These are phyloP conservation scores for Cryoendolithus antarcticus DNA, from an alignment of 2,329 filamentous ascomycete genomes.

Conservation along the genomic window DNA sequence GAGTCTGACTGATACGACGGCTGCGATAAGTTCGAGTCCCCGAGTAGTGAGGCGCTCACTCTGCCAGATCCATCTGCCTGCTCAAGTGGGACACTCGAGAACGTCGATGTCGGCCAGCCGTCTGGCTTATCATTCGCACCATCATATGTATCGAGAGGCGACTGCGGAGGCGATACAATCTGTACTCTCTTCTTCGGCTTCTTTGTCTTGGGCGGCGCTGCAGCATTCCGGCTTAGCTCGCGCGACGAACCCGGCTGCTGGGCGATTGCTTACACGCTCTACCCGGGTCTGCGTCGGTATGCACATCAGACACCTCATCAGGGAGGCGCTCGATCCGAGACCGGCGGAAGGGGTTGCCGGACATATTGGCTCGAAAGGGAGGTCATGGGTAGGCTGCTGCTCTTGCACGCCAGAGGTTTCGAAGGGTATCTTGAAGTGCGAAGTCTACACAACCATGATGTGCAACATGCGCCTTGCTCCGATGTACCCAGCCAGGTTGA, in stretches of 20 bases:
- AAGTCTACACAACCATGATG: too few relatives aligned
- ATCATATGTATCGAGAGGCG: slow-evolving; percentile 2
- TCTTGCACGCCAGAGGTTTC: too few relatives aligned
- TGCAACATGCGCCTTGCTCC: too few relatives aligned
- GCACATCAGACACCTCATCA: background rate
- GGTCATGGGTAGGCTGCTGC: too few relatives aligned
- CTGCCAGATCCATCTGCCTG: too few relatives aligned
- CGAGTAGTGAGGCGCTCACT: background rate
- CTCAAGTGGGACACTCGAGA: slow-evolving; percentile 3
- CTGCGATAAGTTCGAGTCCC: slow-evolving; percentile 11
- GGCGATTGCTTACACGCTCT: slow-evolving; percentile 10
- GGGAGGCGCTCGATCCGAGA: slow-evolving; percentile 8
- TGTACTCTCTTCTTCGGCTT: slow-evolving; percentile 3
- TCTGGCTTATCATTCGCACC: slow-evolving; percentile 6
- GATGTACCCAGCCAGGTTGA: too few relatives aligned
- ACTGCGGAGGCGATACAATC: slow-evolving; percentile 8
- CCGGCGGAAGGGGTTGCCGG: slow-evolving; percentile 21
- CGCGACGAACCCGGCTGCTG: slow-evolving; percentile 11
- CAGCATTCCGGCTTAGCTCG: slow-evolving; percentile 12
- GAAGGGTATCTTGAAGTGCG: too few relatives aligned
- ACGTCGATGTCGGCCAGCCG: slow-evolving; percentile 11
- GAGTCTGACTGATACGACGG: slow-evolving; percentile 5
- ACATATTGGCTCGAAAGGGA: slow-evolving; percentile 10
- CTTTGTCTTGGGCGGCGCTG: slow-evolving; percentile 10
- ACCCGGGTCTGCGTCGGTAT: too few relatives aligned